A percentile compares a stretch with the other conserved stretches of the same genome.
Conservation (phyloP, 1,284 basidiomycete species). For the Termitomyces sp. region DNA sequence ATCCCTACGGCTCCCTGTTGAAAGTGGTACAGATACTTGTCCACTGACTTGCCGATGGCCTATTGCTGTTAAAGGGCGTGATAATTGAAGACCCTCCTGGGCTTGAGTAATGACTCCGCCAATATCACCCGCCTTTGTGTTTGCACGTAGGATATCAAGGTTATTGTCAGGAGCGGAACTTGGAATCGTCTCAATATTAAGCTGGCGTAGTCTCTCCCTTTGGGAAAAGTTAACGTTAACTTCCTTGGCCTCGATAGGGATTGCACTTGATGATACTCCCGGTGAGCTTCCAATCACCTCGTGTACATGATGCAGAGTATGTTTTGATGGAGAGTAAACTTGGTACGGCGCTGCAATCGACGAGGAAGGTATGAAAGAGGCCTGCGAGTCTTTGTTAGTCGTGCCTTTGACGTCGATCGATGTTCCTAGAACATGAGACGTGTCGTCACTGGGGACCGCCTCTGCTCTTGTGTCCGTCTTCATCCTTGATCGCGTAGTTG, state of each 20-base stretch:
- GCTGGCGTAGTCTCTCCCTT: background rate
- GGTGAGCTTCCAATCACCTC: background rate
- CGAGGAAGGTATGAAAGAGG: background rate
- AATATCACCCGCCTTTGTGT: background rate
- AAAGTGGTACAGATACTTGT: background rate
- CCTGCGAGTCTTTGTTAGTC: background rate
- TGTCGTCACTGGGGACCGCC: background rate
- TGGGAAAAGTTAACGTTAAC: background rate
- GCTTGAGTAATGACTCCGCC: background rate
- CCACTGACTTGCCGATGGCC: slow-evolving; percentile 5
- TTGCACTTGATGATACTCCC: background rate
- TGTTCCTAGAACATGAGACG: background rate
- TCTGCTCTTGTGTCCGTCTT: background rate
- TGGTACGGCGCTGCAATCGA: background rate
- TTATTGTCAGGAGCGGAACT: background rate
- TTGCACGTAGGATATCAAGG: background rate
- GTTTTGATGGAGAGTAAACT: background rate
- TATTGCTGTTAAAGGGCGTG: slow-evolving; percentile 13
- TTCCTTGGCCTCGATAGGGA: background rate
- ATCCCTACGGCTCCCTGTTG: background rate
- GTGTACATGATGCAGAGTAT: background rate
- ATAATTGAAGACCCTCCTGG: slow-evolving; percentile 2
- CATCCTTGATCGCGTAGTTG: background rate
- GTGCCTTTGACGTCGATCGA: background rate
- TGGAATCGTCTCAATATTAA: background rate